These are phyloP conservation scores for Cunninghamia lanceolata DNA, from an alignment of 75 land plant species.

Conservation along the genomic window DNA sequence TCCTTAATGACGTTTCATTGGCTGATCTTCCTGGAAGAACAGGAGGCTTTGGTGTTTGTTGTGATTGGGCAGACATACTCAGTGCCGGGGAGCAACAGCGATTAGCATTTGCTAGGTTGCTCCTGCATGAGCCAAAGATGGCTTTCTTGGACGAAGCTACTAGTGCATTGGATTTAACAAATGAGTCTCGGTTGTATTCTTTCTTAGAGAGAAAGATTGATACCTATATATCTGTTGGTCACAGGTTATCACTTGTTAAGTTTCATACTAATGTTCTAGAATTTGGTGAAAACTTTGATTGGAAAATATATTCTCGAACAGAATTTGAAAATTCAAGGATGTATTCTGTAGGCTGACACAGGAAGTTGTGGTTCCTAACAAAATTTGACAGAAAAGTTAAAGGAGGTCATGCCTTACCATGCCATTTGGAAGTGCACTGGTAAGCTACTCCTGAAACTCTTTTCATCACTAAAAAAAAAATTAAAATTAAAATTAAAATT, in stretches of 20 bases:
- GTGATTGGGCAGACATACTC: slow-evolving; percentile 42
- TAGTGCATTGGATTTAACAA: slow-evolving; percentile 44
- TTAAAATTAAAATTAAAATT: too few species aligned
- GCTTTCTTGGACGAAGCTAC: slow-evolving; percentile 52
- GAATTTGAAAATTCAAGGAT: slow-evolving; percentile 28
- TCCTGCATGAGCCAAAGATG: slow-evolving; percentile 39
- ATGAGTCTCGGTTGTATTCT: slow-evolving; percentile 34
- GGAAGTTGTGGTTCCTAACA: background rate
- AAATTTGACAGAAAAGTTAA: background rate
- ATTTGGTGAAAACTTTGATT: slow-evolving; percentile 23
- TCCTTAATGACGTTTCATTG: slow-evolving; percentile 33
- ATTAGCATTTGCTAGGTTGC: slow-evolving; percentile 44
- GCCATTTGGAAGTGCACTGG: background rate
- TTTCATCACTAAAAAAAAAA: background rate
- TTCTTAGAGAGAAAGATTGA: slow-evolving; percentile 21
- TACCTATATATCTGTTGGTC: slow-evolving; percentile 46
- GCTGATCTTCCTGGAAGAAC: slow-evolving; percentile 27
- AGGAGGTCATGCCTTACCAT: background rate
- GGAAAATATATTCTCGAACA: slow-evolving; percentile 25
- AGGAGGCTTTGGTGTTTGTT: slow-evolving; percentile 32
- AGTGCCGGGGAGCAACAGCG: slow-evolving; percentile 52
- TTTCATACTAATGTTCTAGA: slow-evolving; percentile 44
- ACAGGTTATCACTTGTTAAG: slow-evolving; percentile 39
- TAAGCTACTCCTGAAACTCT: background rate
- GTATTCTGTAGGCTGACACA: background rate